A percentile compares a stretch with the other conserved stretches of the same genome.
These are phyloP conservation scores for Samsoniella hepiali DNA, from an alignment of 2,329 filamentous ascomycete species.

Conservation along the genomic window DNA sequence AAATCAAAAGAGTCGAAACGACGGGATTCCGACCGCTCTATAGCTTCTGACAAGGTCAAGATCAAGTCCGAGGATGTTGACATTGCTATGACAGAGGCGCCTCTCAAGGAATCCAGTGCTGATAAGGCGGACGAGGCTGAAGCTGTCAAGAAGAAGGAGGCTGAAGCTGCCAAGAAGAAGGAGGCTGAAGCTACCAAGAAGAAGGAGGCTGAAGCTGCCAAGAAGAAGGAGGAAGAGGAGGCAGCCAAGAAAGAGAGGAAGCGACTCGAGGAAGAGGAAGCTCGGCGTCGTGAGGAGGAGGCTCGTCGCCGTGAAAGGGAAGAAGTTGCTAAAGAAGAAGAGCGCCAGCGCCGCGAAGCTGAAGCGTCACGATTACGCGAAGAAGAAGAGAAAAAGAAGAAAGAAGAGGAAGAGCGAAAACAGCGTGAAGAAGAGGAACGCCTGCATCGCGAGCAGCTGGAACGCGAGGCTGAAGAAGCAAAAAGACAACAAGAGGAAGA, in stretches of 20 bases:
- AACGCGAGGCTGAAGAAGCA: conserved; percentile 48
- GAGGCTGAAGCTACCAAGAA: conserved; percentile 18
- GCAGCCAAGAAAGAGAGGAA: conserved; percentile 24
- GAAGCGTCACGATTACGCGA: conserved; percentile 24
- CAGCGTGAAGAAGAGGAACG: conserved; percentile 37
- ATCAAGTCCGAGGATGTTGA: conserved; percentile 57
- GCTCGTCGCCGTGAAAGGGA: conserved; percentile 22
- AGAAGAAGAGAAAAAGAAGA: conserved; percentile 23
- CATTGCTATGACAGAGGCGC: conserved; percentile 52
- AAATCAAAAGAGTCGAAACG: conserved; percentile 38
- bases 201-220: conserved; percentile 21
- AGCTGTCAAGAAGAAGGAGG: conserved; percentile 22
- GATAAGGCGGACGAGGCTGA: conserved; percentile 34
- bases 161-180: conserved; percentile 28
- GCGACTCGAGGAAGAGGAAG: conserved; percentile 21
- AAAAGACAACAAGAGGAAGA: conserved; percentile 51
- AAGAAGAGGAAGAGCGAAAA: conserved; percentile 25
- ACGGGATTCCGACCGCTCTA: conserved; percentile 41
- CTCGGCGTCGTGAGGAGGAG: conserved; percentile 30
- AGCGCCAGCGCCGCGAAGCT: conserved; percentile 26
- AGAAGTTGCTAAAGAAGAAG: conserved; percentile 27
- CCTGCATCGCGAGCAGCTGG: conserved; percentile 38
- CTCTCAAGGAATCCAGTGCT: conserved; percentile 29
- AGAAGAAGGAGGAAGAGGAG: conserved; percentile 29
- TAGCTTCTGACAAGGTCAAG: conserved; percentile 48